Percentiles rank a stretch among this genome's conserved stretches.
Conservation (phyloP, 2,329 filamentous ascomycete genomes). For the Colletotrichum neosansevieriae region DNA sequence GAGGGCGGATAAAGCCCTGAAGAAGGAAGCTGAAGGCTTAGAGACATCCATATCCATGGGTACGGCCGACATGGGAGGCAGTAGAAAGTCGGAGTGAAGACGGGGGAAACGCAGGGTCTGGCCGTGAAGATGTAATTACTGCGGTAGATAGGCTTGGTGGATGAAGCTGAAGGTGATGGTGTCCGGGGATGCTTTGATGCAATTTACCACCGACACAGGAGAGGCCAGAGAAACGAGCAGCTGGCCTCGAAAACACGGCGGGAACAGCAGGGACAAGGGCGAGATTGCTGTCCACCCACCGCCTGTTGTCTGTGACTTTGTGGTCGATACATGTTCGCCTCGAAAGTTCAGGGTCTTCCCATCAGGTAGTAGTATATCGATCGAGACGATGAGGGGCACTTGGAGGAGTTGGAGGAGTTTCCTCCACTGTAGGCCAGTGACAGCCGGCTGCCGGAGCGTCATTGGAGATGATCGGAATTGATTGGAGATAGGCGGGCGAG, state of each 20-base stretch:
- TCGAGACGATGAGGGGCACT: background rate
- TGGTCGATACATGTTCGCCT: too few relatives aligned
- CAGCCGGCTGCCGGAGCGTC: conserved; percentile 10
- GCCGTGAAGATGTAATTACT: conserved; percentile 14
- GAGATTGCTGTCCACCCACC: conserved; percentile 6
- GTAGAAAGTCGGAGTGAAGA: background rate
- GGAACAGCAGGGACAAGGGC: conserved; percentile 2
- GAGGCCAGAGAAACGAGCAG: background rate
- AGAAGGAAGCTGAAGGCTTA: conserved; percentile 11
- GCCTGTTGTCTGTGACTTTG: background rate
- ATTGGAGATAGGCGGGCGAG: conserved; percentile 1
- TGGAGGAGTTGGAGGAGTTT: background rate
- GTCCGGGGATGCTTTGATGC: conserved; percentile 10
- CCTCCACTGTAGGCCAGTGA: conserved; percentile 17
- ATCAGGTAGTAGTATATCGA: background rate
- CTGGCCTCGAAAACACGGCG: background rate
- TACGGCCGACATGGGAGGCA: background rate
- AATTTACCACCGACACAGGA: conserved; percentile 8
- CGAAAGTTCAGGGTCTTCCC: conserved; percentile 28
- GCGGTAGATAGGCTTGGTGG: background rate
- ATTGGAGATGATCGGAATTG: background rate
- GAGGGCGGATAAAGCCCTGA: background rate
- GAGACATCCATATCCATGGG: background rate
- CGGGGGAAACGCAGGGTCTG: conserved; percentile 11
- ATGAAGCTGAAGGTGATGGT: background rate